These are phyloP conservation scores for Penicillium brevicompactum DNA, from an alignment of 2,329 filamentous ascomycete species.

Conservation along the genomic window DNA sequence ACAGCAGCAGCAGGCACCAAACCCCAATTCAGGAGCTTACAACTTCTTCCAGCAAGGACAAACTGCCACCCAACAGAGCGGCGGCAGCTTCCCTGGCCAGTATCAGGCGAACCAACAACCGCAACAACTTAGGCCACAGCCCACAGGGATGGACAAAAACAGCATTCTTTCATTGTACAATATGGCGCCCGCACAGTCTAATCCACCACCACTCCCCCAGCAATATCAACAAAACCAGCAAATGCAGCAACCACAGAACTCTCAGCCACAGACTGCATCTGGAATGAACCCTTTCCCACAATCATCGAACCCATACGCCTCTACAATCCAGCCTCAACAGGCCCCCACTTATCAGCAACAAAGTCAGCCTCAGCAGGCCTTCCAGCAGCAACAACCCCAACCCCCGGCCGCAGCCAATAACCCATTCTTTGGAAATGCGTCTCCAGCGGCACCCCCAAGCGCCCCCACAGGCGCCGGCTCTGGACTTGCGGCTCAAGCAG, in stretches of 20 bases:
- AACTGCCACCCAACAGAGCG: slow-evolving; percentile 26
- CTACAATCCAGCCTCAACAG: slow-evolving; percentile 27
- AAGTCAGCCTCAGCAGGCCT: slow-evolving; percentile 20
- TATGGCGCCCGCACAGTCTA: slow-evolving; percentile 38
- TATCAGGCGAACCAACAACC: slow-evolving; percentile 27
- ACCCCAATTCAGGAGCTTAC: slow-evolving; percentile 23
- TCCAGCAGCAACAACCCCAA: slow-evolving; percentile 2
- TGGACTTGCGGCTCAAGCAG: slow-evolving; percentile 27
- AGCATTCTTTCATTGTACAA: slow-evolving; percentile 52
- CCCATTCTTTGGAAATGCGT: slow-evolving; percentile 23
- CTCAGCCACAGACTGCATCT: slow-evolving; percentile 17
- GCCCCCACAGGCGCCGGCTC: slow-evolving; percentile 12
- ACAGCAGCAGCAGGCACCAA: slow-evolving; percentile 24
- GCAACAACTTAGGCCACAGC: slow-evolving; percentile 41
- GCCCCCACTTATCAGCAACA: slow-evolving; percentile 14
- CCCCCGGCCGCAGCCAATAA: slow-evolving; percentile 23
- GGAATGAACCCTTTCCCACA: slow-evolving; percentile 25
- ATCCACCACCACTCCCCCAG: slow-evolving; percentile 31
- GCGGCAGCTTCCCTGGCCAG: slow-evolving; percentile 27
- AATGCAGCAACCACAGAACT: slow-evolving; percentile 23
- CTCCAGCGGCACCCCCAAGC: not conserved
- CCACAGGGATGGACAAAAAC: slow-evolving; percentile 49
- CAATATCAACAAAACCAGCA: slow-evolving; percentile 28
- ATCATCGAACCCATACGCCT: slow-evolving; percentile 21
- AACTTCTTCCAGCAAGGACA: slow-evolving; percentile 39